Percentiles rank a stretch among this genome's conserved stretches.
Conservation (phyloP, 805 yeast genomes). For the Grigorovia yakushimaensis region DNA sequence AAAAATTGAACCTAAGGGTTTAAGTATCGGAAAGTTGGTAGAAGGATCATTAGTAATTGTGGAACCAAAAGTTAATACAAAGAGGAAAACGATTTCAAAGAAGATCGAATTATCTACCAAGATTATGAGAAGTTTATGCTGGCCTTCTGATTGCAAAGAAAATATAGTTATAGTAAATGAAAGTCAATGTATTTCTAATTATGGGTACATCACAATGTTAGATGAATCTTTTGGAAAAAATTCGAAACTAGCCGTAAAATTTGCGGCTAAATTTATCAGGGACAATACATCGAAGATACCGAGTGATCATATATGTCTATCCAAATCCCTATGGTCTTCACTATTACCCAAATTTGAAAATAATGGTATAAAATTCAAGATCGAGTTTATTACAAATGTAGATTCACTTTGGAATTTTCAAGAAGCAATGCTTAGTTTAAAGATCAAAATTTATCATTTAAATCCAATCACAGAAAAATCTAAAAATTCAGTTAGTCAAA, state of each 20-base stretch:
- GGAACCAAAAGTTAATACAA: constrained; percentile 51
- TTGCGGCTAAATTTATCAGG: constrained; percentile 1
- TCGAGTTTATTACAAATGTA: constrained; percentile 31
- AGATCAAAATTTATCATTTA: background rate
- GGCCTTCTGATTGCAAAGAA: background rate
- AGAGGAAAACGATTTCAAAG: constrained; percentile 9
- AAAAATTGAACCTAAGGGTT: constrained; percentile 34
- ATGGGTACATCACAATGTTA: constrained; percentile 27
- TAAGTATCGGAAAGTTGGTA: constrained; percentile 41
- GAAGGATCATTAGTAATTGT: constrained; percentile 64
- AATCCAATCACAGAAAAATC: background rate
- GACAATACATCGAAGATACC: constrained; percentile 6
- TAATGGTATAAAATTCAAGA: constrained; percentile 26
- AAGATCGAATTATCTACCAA: background rate
- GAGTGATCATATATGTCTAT: constrained; percentile 30
- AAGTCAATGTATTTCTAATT: constrained; percentile 5
- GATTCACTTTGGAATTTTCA: constrained; percentile 4
- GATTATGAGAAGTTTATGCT: constrained; percentile 4
- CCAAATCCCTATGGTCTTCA: constrained; percentile 38
- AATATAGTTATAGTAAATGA: constrained; percentile 2
- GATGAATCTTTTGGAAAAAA: constrained; percentile 2
- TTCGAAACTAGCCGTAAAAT: background rate
- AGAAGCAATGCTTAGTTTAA: constrained; percentile 30
- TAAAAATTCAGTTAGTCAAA: background rate
- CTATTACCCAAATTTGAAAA: constrained; percentile 20